A percentile compares a stretch with the other conserved stretches of the same genome.
Conservation (phyloP, 1,139 yeast genomes). For the Yamadazyma diddensiae region DNA sequence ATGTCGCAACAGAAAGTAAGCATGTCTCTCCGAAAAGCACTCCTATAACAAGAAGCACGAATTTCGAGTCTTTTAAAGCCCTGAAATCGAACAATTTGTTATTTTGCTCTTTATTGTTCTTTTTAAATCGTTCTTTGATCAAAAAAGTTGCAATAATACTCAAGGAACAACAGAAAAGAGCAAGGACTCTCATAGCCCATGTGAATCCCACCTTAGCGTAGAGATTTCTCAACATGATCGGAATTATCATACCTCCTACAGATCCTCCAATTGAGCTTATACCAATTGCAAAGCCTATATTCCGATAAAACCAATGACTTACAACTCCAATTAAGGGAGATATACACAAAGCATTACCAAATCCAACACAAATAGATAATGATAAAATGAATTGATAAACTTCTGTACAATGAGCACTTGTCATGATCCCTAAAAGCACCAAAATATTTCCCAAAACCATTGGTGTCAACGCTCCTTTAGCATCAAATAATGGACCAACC, state of each 20-base stretch:
- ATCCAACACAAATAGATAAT: slow-evolving; percentile 46
- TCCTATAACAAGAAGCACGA: slow-evolving; percentile 28
- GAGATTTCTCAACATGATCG: slow-evolving; percentile 53
- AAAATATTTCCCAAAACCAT: slow-evolving; percentile 43
- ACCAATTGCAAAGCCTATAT: slow-evolving; percentile 55
- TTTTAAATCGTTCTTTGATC: slow-evolving; percentile 42
- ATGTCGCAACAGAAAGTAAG: slow-evolving; percentile 47
- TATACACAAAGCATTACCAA: slow-evolving; percentile 56
- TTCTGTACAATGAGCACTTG: slow-evolving; percentile 45
- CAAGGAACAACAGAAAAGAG: slow-evolving; percentile 45
- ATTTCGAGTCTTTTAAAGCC: slow-evolving; percentile 23
- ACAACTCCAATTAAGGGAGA: slow-evolving; percentile 56
- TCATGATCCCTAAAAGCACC: slow-evolving; percentile 47
- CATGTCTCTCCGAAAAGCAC: slow-evolving; percentile 55
- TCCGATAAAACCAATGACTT: slow-evolving; percentile 54
- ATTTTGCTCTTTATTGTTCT: slow-evolving; percentile 9
- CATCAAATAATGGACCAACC: slow-evolving; percentile 43
- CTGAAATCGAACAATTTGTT: slow-evolving; percentile 14
- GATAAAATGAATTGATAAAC: slow-evolving; percentile 56
- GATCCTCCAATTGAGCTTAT: slow-evolving; percentile 63
- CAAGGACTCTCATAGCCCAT: slow-evolving; percentile 62
- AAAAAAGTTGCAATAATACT: slow-evolving; percentile 37
- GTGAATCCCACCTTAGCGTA: slow-evolving; percentile 52
- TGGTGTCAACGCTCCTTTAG: slow-evolving; percentile 44
- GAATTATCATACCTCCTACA: slow-evolving; percentile 60